Conservation (phyloP, 306 rosid species). For the peach (Prunus persica) region Prunus_persica_NCBIv2 NC_034009.1:29040001-29040500, state of each 20-base stretch:
- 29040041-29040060: constrained; percentile 43
- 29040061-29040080: constrained; percentile 70
- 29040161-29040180: constrained; percentile 18
- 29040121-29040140: constrained; percentile 18
- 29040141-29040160: constrained; percentile 25
- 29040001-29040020: constrained; percentile 84
- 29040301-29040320: too few relatives aligned
- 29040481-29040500: too few relatives aligned
- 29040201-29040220: neutral
- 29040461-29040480: too few relatives aligned
- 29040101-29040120: constrained; percentile 28
- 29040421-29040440: too few relatives aligned
- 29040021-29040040: constrained; percentile 75
- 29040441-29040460: too few relatives aligned
- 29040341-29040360: too few relatives aligned
- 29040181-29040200: neutral
- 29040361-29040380: too few relatives aligned
- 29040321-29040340: too few relatives aligned
- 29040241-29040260: neutral
- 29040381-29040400: too few relatives aligned
- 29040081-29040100: constrained; percentile 75
- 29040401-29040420: too few relatives aligned
- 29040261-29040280: too few relatives aligned
- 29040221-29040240: neutral
- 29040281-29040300: too few relatives aligned